Percentiles rank a stretch among this genome's conserved stretches.
Evolutionary conservation across 768 basidiomycete genomes (phyloP).

Genomic region (Candolleomyces eurysporus): DNA sequence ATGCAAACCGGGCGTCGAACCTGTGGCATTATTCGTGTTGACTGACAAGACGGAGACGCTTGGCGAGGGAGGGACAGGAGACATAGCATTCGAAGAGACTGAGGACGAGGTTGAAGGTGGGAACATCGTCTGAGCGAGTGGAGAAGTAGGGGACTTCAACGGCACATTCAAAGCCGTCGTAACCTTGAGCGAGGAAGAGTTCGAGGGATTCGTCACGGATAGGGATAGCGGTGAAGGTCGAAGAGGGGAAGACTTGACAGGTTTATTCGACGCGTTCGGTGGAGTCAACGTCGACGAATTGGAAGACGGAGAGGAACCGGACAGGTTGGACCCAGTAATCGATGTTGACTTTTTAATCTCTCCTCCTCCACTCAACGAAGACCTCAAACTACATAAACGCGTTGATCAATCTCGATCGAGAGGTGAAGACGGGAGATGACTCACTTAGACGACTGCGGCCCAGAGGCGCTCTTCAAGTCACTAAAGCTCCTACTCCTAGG

Average conservation of each 20-base stretch:
- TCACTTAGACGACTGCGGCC: constrained; percentile 26
- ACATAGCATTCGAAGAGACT: neutral
- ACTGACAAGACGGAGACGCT: constrained; percentile 4
- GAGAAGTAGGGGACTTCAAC: constrained; percentile 35
- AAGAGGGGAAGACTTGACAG: constrained; percentile 23
- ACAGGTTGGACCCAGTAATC: neutral
- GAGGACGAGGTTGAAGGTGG: neutral
- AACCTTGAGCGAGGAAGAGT: constrained; percentile 6
- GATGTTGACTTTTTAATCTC: constrained; percentile 23
- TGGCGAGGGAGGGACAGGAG: constrained; percentile 19
- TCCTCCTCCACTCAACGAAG: constrained; percentile 2
- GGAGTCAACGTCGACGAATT: neutral
- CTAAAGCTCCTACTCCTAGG: constrained; percentile 81
- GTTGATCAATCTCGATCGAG: no score
- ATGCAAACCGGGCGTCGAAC: neutral
- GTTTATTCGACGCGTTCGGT: constrained; percentile 8
- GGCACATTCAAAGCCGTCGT: neutral
- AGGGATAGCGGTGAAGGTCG: constrained; percentile 44
- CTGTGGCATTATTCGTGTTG: neutral
- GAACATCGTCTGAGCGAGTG: constrained; percentile 21
- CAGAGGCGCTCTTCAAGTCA: constrained; percentile 46
- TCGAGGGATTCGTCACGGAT: constrained; percentile 14
- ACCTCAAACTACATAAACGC: neutral
- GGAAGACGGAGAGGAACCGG: no score
- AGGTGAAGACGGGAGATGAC: constrained; percentile 4